Base-by-base conservation (phyloP, 2,329 filamentous ascomycete genomes). In the Fusarium citri region DNA sequence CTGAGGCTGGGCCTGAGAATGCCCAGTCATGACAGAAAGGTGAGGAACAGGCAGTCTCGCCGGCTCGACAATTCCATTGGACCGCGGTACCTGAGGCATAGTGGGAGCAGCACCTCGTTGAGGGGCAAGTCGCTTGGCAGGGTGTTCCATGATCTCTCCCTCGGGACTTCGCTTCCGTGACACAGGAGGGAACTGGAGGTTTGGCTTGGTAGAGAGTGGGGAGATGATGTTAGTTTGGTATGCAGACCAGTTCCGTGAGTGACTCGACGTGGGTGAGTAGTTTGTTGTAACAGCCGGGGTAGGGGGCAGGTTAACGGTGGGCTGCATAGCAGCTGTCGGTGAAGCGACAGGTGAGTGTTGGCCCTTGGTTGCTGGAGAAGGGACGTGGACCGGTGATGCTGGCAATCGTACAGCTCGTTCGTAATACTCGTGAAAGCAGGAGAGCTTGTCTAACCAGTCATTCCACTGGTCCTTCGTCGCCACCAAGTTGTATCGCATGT, bases 401-500 rank as follows among this genome's bases (percentile, higher is more conserved):
- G 82, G 79, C 42, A 80, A 74, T 57, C 79, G 79, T 31, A 86
- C 86, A 30, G 93, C 92, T 62, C 87, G 87, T 72, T 94, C 90
- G 81, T 94, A 94, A 81, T 94, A 98, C 55, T 91, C 89, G 70
- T 91, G 90, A 77, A 98, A 98, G 71, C 91, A 91, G 55, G 91
- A 88, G 57, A 98, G 84, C 78, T 94, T 94, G 66, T 85, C 83
- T 75, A 98, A 90, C 96, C 96, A 98, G 56, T 90, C 87, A 50
- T 89, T 86, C 96, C 96, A 99, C 78, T 97, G 89, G 55, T 89
- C 86, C 77, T 94, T 91, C 6, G 94, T 97, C 6, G 93, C 94
- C 77, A 95, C 90, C 10, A 99, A 84, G 74, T 93, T 94, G 81
- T 98, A 99, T 76, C 95, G 90, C 91, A 99, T 97, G 80, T 98